phyloP scores from a whole-genome alignment of 441 rosid genomes.

The Metrosideros polymorpha region DNA sequence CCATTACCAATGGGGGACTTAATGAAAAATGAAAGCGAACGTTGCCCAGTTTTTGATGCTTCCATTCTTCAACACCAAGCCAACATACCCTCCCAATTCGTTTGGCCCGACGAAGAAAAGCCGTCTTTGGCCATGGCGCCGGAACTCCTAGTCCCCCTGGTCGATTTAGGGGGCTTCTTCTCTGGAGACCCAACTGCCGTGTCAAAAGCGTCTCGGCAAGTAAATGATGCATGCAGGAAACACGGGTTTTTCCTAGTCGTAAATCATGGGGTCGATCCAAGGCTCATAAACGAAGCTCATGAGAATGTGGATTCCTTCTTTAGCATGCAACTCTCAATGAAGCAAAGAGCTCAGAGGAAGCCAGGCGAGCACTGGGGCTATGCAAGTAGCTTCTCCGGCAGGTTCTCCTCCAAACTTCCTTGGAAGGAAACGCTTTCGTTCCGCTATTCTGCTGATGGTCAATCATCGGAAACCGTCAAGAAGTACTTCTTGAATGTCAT shows the following conservation, averaged over 20 bases:
- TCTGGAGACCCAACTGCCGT: conserved; percentile 25
- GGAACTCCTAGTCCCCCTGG: conserved; percentile 30
- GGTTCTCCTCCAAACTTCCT: conserved; percentile 45
- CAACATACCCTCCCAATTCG: conserved; percentile 34
- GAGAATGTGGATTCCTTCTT: conserved; percentile 33
- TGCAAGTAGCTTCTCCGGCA: conserved; percentile 46
- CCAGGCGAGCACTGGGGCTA: conserved; percentile 41
- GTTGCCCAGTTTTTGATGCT: conserved; percentile 26
- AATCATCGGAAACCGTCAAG: conserved; percentile 9
- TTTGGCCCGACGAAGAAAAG: conserved; percentile 55
- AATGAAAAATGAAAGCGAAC: neutral
- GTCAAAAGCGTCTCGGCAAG: conserved; percentile 18
- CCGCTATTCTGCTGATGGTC: conserved; percentile 17
- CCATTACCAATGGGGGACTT: neutral
- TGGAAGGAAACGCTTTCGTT: conserved; percentile 62
- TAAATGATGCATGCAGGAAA: conserved; percentile 33
- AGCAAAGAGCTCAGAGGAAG: conserved; percentile 37
- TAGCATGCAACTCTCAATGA: conserved; percentile 18
- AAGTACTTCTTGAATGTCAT: conserved; percentile 24
- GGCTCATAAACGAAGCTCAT: conserved; percentile 22
- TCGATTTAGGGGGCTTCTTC: conserved; percentile 29
- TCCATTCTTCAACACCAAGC: conserved; percentile 15
- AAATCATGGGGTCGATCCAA: conserved; percentile 36
- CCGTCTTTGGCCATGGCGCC: conserved; percentile 19
- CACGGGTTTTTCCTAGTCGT: conserved; percentile 45